Base-by-base conservation (phyloP, 2,329 filamentous ascomycete genomes). In the Trichophyton rubrum region DNA sequence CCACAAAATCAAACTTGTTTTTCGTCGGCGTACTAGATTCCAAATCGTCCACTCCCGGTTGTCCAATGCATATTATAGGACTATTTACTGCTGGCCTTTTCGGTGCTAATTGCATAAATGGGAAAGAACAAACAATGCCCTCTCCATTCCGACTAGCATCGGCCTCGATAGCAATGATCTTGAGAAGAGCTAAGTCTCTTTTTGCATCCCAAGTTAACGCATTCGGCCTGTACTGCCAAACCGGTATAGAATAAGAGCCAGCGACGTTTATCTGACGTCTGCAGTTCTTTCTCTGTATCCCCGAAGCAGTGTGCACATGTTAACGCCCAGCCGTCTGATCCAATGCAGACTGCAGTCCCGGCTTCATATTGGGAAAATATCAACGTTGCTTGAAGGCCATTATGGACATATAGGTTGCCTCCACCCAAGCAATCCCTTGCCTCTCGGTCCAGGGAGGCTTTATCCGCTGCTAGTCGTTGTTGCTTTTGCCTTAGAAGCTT, bases 261-360 rank as follows among this genome's bases (percentile, higher is more conserved):
- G 47, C 73, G 70, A 3, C 59, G 62, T 11, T 68, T 68, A 0
- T 64, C 58, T 0, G 24, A 33, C 6, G 20, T 49, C 58, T 72
- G 67, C 1, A 75, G 69, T 7, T 77, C 73, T 1, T 69, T 66
- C 3, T 64, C 63, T 0, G 67, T 68, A 56, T 80, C 79, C 1
- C 76, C 77, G 17, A 81, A 68, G 63, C 79, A 81, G 62, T 81
- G 80, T 0, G 79, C 72, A 66, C 79, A 81, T 1, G 78, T 80
- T 20, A 81, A 67, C 3, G 80, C 64, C 45, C 79, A 69, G 3
- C 80, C 79, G 2, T 66, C 60, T 0, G 72, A 63, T 0, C 74
- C 72, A 38, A 81, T 75, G 63, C 78, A 81, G 1, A 81, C 73
- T 0, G 79, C 79, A 1, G 79, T 81, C 3, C 79, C 78, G 3